Percentiles rank a stretch among this genome's conserved stretches.
These are phyloP conservation scores for Trapa bicornis DNA, from an alignment of 345 rosid species.

Conservation along the genomic window DNA sequence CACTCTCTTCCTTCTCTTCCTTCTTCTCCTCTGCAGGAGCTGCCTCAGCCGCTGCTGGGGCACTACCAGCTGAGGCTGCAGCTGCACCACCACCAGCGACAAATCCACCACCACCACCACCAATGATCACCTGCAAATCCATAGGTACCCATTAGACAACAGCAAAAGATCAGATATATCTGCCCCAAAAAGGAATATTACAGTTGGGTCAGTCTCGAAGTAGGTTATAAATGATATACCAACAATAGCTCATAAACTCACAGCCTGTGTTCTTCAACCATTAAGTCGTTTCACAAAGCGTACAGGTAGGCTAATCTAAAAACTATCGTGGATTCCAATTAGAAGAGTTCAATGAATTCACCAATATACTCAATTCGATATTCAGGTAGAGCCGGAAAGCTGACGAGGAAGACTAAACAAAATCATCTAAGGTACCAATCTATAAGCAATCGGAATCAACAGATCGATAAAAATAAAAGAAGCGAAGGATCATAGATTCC, in stretches of 20 bases:
- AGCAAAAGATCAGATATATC: neutral
- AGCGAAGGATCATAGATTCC: neutral
- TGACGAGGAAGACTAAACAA: neutral
- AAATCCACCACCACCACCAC: neutral
- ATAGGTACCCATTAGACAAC: neutral
- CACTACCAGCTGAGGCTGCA: constrained; percentile 2
- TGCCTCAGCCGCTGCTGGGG: constrained; percentile 6
- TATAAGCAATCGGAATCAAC: neutral
- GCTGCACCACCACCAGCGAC: constrained; percentile 1
- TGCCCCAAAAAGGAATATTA: too few relatives aligned
- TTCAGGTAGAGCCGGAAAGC: neutral
- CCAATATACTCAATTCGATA: neutral
- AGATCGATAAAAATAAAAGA: neutral
- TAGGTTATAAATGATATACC: too few relatives aligned
- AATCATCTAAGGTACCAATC: neutral
- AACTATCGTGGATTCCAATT: too few relatives aligned
- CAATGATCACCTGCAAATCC: constrained; percentile 1
- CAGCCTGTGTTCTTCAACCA: too few relatives aligned
- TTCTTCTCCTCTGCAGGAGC: constrained; percentile 8
- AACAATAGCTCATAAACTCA: too few relatives aligned
- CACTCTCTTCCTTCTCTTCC: constrained; percentile 11
- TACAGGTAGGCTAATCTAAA: too few relatives aligned
- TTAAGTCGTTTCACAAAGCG: too few relatives aligned
- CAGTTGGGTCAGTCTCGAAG: too few relatives aligned
- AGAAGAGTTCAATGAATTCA: neutral